Base-by-base conservation (phyloP, 257 asterid species). In the Linaria vulgaris region DNA sequence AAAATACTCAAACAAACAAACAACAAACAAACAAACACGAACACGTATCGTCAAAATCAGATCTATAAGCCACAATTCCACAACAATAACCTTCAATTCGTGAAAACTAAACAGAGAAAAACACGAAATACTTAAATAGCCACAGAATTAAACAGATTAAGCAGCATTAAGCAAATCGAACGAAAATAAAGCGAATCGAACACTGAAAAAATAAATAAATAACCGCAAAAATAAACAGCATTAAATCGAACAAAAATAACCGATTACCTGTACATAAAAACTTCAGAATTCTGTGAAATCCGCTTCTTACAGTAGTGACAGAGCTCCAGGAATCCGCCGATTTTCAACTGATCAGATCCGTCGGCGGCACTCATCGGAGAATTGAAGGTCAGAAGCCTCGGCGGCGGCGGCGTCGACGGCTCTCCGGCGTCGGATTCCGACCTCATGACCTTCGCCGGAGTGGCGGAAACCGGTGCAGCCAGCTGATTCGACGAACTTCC, bases 191-290 rank as follows among this genome's bases (percentile, higher is more conserved):
- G n/a, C n/a, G n/a, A n/a, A n/a, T n/a, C n/a, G n/a, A n/a, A n/a
- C n/a, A n/a, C n/a, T n/a, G n/a, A n/a, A n/a, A n/a, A n/a, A n/a
- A n/a, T n/a, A n/a, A n/a, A n/a, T n/a, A n/a, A n/a, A n/a, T n/a
- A n/a, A n/a, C n/a, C n/a, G n/a, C n/a, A n/a, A n/a, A n/a, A n/a
- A n/a, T n/a, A 13, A 44, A 12, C 13, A 44, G 15, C 19, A 15
- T 44, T 44, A 44, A 44, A 44, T 7, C 5, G 10, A 54, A 27
- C 49, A 17, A 59, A 53, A 54, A 14, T 37, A 38, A 44, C 2
- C 8, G 30, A n/a, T n/a, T 64, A 84, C 91, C 85, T 74, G 67
- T 84, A 81, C 88, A 84, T 84, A 66, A 68, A 82, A 69, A 79
- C 76, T 59, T 81, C 91, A 50, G 77, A 56, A 48, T 70, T 46